phyloP scores from a whole-genome alignment of 1,139 yeast genomes.

The Yamadazyma blattariae region DNA sequence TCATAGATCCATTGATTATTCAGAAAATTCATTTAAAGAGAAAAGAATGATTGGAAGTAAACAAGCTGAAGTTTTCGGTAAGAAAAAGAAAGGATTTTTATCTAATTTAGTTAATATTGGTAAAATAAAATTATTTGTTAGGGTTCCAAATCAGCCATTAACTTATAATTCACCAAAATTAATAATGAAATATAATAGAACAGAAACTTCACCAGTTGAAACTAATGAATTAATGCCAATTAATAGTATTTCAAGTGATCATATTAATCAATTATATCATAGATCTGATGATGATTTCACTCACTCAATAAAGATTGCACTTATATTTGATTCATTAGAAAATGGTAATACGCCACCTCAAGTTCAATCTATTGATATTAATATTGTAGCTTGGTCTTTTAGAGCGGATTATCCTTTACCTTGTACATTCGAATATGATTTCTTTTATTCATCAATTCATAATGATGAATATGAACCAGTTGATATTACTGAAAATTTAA shows the following conservation, averaged over 20 bases:
- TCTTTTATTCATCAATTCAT: slow-evolving; percentile 34
- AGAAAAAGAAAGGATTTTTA: slow-evolving; percentile 38
- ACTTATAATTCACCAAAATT: slow-evolving; percentile 40
- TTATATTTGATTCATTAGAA: slow-evolving; percentile 24
- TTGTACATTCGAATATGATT: slow-evolving; percentile 38
- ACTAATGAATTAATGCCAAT: slow-evolving; percentile 16
- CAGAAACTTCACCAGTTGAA: slow-evolving; percentile 6
- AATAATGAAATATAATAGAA: slow-evolving; percentile 34
- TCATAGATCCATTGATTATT: slow-evolving; percentile 4
- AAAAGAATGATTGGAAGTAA: slow-evolving; percentile 29
- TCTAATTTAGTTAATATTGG: slow-evolving; percentile 37
- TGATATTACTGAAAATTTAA: slow-evolving; percentile 36
- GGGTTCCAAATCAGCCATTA: slow-evolving; percentile 34
- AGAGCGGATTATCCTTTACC: slow-evolving; percentile 44
- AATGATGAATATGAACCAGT: neutral
- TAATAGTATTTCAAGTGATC: slow-evolving; percentile 17
- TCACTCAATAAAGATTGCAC: slow-evolving; percentile 23
- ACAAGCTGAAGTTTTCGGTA: slow-evolving; percentile 26
- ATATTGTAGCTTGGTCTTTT: slow-evolving; percentile 43
- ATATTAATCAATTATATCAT: slow-evolving; percentile 33
- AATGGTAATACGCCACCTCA: slow-evolving; percentile 28
- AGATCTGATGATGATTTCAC: slow-evolving; percentile 23
- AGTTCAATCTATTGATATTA: slow-evolving; percentile 31
- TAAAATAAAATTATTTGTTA: slow-evolving; percentile 29
- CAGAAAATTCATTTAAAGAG: slow-evolving; percentile 19